Evolutionary conservation across 768 basidiomycete species (phyloP).

Genomic region (Kwoniella dejecticola): DNA sequence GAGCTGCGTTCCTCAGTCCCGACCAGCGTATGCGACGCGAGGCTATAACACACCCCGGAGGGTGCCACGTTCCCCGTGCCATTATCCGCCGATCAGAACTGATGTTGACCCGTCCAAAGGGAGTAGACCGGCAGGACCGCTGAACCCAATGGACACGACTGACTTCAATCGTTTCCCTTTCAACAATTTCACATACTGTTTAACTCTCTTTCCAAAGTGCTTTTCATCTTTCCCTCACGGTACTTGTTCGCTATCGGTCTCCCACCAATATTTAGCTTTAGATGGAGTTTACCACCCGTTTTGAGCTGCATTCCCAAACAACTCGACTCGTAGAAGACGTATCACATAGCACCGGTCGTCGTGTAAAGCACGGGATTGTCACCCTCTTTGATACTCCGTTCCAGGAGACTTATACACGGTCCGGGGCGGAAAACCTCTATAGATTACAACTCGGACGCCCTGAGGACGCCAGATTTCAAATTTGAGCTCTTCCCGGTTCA

Average conservation of each 20-base stretch:
- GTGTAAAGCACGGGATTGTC: constrained; percentile 63
- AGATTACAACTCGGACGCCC: constrained; percentile 74
- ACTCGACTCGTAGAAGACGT: constrained; percentile 77
- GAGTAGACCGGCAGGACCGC: constrained; percentile 64
- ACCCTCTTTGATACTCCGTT: constrained; percentile 67
- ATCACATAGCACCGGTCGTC: constrained; percentile 68
- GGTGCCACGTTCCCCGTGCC: constrained; percentile 66
- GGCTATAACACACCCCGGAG: constrained; percentile 69
- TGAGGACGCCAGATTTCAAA: constrained; percentile 71
- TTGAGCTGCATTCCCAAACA: constrained; percentile 84
- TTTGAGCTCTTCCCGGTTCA: constrained; percentile 83
- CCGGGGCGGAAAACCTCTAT: constrained; percentile 73
- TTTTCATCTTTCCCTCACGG: constrained; percentile 81
- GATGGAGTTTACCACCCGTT: constrained; percentile 81
- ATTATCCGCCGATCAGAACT: constrained; percentile 66
- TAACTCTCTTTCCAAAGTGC: constrained; percentile 78
- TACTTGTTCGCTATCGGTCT: constrained; percentile 83
- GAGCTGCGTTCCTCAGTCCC: constrained; percentile 69
- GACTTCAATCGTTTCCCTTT: constrained; percentile 76
- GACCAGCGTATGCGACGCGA: constrained; percentile 61
- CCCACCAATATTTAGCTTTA: constrained; percentile 80
- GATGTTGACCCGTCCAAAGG: constrained; percentile 68
- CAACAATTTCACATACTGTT: constrained; percentile 80
- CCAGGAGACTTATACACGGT: constrained; percentile 77
- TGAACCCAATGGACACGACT: constrained; percentile 66